Evolutionary conservation across 2,329 filamentous ascomycete genomes (phyloP), one percentile per base, ranked within the genome.

Genomic region (Cryphonectria carpinicola): DNA sequence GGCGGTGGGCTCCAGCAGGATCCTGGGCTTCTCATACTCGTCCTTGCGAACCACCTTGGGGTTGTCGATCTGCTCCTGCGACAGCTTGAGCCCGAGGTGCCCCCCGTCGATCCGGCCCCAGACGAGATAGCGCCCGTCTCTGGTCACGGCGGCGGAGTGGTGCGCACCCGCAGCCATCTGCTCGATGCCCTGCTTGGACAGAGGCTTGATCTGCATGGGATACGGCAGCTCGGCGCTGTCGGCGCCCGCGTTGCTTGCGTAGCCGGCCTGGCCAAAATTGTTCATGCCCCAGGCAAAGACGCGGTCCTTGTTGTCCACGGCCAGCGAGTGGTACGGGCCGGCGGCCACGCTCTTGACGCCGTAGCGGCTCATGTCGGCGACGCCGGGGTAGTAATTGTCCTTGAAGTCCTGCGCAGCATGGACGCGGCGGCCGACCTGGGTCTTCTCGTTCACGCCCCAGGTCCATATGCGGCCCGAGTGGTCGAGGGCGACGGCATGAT

Each of bases 271-370:
- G 68, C 88, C 89, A 76, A 87, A 91, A 76, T 86, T 88, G 81
- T 92, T 91, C 70, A 90, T 81, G 37, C 90, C 90, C 89, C 90
- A 92, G 0, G 85, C 84, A 80, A 86, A 92, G 52, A 92, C 86
- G 66, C 87, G 86, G 67, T 86, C 89, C 37, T 84, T 83, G 66
- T 85, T 83, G 76, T 87, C 85, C 69, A 92, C 84, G 28, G 89
- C 89, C 72, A 92, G 90, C 65, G 87, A 87, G 78, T 92, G 89
- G 79, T 90, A 89, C 58, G 85, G 82, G 39, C 89, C 90, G 72
- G 87, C 86, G n/a, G 82, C 82, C 65, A 90, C 81, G 49, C 84
- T 78, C 62, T 78, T 83, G 74, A 88, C 82, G 69, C 86, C 85
- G 69, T 83, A 85, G 3, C 74, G 74, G 54, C 69, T 71, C 46